phyloP scores from a whole-genome alignment of 352 stramenopile species.

The Peronospora belbahrii region DNA sequence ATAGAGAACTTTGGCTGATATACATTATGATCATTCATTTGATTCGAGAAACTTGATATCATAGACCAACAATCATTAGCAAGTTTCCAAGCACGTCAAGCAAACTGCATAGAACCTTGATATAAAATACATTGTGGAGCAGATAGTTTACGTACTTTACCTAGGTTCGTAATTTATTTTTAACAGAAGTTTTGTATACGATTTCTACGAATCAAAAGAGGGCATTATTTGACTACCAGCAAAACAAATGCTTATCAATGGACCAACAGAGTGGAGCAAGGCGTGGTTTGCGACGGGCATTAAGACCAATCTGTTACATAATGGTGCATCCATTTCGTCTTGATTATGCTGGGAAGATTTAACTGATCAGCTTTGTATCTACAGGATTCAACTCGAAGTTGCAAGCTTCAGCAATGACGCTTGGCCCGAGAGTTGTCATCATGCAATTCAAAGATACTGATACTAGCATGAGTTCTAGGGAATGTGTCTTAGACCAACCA shows the following conservation, averaged over 20 bases:
- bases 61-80: too few relatives aligned
- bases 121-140: too few relatives aligned
- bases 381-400: slow-evolving; percentile 39
- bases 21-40: background rate
- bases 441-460: slow-evolving; percentile 14
- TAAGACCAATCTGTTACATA: slow-evolving; percentile 15
- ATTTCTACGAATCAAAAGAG: too few relatives aligned
- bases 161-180: too few relatives aligned
- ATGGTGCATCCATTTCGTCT: slow-evolving; percentile 17
- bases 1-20: background rate
- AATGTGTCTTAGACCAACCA: slow-evolving; percentile 5
- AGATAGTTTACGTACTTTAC: too few relatives aligned
- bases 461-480: background rate
- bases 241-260: slow-evolving; percentile 43
- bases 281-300: slow-evolving; percentile 19
- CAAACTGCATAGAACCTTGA: too few relatives aligned
- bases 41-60: background rate
- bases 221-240: too few relatives aligned
- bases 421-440: slow-evolving; percentile 30
- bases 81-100: too few relatives aligned
- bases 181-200: too few relatives aligned
- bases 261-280: slow-evolving; percentile 36
- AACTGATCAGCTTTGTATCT: background rate
- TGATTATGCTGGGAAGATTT: background rate
- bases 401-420: slow-evolving; percentile 30